Base-by-base conservation (phyloP, 2,329 filamentous ascomycete species). In the Simplicillium sp. region DNA sequence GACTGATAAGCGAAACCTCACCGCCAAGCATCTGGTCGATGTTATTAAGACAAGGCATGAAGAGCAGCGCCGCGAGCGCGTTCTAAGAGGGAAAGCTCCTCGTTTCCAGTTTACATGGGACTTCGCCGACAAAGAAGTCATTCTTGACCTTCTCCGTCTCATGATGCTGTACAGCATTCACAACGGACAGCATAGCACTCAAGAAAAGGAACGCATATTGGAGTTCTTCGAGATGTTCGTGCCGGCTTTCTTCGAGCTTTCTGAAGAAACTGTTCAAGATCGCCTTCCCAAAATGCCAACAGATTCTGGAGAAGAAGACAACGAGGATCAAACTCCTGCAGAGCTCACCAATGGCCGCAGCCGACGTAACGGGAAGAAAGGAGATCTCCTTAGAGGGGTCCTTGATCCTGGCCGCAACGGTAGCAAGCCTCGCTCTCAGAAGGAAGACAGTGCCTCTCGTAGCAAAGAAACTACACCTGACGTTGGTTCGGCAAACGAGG, bases 1-100 rank as follows among this genome's bases (percentile, higher is more conserved):
- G 47, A 81, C 76, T 31, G 92, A 98, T 64, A 97, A 97, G 75
- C 84, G 88, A 50, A 83, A 87, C 49, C 85, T 96, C 45, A 85
- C 90, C 38, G 81, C 84, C 3, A 97, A 97, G 65, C 84, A 90
- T 43, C 77, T 98, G 11, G 82, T 92, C 29, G 85, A 88, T 51
- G 82, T 92, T 44, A 89, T 97, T 56, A 88, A 92, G 61, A 88
- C 87, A 38, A 94, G 88, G 59, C 84, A 90, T 50, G 89, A 97
- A 58, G 89, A 96, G 61, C 85, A 90, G 57, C 82, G 85, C 54
- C 84, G 85, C 39, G 70, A 81, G 50, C 77, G 82, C 46, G 75
- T 73, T 48, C 71, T 78, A 37, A 78, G 73, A 56, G 70, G 70
- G 50, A 76, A 75, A 44, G 69, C 77, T 6, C 71, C 77, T 13